Evolutionary conservation across 768 basidiomycete species (phyloP), one percentile per base, ranked within the genome.

Genomic region (Mycena chlorophos): DNA sequence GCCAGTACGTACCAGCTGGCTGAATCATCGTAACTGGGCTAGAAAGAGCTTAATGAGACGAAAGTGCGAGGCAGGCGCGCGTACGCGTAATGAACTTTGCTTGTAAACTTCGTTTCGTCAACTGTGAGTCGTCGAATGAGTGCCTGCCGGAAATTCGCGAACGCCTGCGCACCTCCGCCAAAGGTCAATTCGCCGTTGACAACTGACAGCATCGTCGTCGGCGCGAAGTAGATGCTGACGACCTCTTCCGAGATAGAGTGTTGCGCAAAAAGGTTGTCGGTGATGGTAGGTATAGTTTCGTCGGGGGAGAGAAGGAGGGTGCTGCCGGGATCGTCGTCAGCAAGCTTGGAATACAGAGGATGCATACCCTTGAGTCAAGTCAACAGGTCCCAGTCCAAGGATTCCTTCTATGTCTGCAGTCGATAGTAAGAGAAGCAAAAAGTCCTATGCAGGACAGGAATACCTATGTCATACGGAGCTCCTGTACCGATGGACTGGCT

Each of bases 381-480:
- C 69, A 25, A 64, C 63, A n/a, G 82, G 81, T 4, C 81, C 82
- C 40, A 82, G 78, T 76, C 81, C 80, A n/a, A 81, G 40, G 56
- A 81, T 79, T 2, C 80, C 81, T 50, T 82, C 81, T 6, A 46
- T 46, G 45, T 6, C 45, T 46, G 20, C 20, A 25, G 20, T 6
- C 16, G 40, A 43, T 12, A 23, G 10, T 43, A 10, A n/a, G 14
- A 43, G 12, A n/a, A n/a, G 10, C 34, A 23, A 10, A 8, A 10
- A 43, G 40, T 8, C 40, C 10, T n/a, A 16, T 12, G 6, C 39
- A 40, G 12, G 6, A 12, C 13, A 40, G 39, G 39, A 40, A 17
- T 17, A 17, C 31, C 8, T 34, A 34, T 8, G 12, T 46, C 20
- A 26, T 23, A 46, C 45, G 45, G 45, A 12, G 6, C 45, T 20